Conservation (phyloP, 2,329 filamentous ascomycete species). For the Fusarium luffae region DNA sequence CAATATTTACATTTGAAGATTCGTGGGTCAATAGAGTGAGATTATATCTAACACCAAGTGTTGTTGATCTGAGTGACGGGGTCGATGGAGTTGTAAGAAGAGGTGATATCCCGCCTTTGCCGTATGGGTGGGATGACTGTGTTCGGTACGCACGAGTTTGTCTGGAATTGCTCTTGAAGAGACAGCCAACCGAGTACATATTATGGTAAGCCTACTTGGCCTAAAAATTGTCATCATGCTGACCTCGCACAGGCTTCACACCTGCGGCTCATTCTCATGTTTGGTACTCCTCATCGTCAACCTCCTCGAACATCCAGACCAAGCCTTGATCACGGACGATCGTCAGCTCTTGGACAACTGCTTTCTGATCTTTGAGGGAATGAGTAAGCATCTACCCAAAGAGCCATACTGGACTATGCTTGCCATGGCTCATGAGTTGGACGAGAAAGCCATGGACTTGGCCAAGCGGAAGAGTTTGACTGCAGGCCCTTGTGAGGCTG, state of each 20-base stretch:
- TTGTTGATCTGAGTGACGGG: slow-evolving; percentile 27
- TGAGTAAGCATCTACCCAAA: neutral
- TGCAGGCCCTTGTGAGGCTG: neutral
- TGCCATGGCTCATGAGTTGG: slow-evolving; percentile 21
- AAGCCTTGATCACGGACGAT: neutral
- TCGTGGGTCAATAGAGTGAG: slow-evolving; percentile 29
- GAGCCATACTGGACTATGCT: slow-evolving; percentile 23
- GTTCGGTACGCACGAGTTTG: slow-evolving; percentile 26
- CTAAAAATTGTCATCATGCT: rapidly evolving
- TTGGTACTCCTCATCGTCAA: slow-evolving; percentile 36
- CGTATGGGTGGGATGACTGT: slow-evolving; percentile 31
- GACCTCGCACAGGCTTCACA: slow-evolving; percentile 19
- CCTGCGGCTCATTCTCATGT: slow-evolving; percentile 28
- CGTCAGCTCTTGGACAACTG: slow-evolving; percentile 18
- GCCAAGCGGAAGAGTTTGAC: slow-evolving; percentile 5
- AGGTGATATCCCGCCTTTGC: slow-evolving; percentile 25
- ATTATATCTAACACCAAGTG: slow-evolving; percentile 21
- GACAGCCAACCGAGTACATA: slow-evolving; percentile 24
- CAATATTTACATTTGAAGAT: slow-evolving; percentile 37
- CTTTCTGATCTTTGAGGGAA: neutral
- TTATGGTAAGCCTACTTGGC: slow-evolving; percentile 17
- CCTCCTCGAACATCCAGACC: slow-evolving; percentile 37
- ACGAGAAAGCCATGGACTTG: slow-evolving; percentile 32
- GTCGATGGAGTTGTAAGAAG: slow-evolving; percentile 22
- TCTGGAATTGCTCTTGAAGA: slow-evolving; percentile 11